A percentile compares a stretch with the other conserved stretches of the same genome.
Conservation (phyloP, 83 land plant species). For the Larix sibirica region DNA sequence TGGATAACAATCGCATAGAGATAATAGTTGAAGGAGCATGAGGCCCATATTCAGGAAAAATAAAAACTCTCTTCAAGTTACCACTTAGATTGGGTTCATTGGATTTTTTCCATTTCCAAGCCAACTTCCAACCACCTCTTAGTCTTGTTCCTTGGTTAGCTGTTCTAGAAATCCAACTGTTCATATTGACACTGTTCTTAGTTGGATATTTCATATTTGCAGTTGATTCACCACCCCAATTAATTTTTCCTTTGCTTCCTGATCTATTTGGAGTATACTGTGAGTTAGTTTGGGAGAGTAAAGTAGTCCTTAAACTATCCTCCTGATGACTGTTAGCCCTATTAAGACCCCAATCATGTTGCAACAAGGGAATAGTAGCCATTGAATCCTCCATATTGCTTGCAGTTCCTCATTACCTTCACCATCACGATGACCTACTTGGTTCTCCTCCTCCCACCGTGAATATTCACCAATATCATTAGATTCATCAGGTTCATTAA, state of each 20-base stretch:
- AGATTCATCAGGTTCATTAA: not conserved
- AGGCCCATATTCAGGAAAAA: slow-evolving; percentile 31
- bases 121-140: slow-evolving; percentile 61
- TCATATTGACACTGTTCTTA: slow-evolving; percentile 3
- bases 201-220: slow-evolving; percentile 10
- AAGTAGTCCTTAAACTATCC: not conserved
- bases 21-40: slow-evolving; percentile 12
- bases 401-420: slow-evolving; percentile 16
- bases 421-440: not conserved
- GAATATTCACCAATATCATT: not conserved
- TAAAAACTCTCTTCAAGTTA: slow-evolving; percentile 43
- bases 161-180: slow-evolving; percentile 21
- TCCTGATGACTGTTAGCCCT: not conserved
- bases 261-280: not conserved
- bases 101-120: slow-evolving; percentile 46
- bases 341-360: not conserved
- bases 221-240: slow-evolving; percentile 8
- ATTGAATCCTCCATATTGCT: slow-evolving; percentile 15
- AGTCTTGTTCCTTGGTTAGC: slow-evolving; percentile 27
- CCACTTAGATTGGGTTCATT: slow-evolving; percentile 20
- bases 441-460: slow-evolving; percentile 28
- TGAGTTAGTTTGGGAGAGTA: not conserved
- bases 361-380: slow-evolving; percentile 10
- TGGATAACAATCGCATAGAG: slow-evolving; percentile 5
- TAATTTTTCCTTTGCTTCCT: not conserved